Conservation (phyloP, 352 stramenopile species). For the Phytophthora pini region DNA sequence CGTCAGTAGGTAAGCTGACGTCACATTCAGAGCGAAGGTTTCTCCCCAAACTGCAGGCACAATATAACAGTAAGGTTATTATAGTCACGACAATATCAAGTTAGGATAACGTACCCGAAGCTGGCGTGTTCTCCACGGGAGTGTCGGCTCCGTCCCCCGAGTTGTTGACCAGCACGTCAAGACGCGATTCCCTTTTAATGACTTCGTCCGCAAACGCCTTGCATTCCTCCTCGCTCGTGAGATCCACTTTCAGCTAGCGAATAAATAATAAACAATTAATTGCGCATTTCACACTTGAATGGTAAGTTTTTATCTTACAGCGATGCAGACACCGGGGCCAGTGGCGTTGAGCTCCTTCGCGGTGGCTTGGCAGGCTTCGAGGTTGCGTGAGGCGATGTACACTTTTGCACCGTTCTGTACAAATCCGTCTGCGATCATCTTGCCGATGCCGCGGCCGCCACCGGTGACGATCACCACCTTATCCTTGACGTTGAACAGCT, state of each 20-base stretch:
- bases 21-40: slow-evolving; percentile 95
- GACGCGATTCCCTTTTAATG: slow-evolving; percentile 63
- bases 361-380: slow-evolving; percentile 80
- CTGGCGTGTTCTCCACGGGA: slow-evolving; percentile 41
- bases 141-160: slow-evolving; percentile 48
- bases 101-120: slow-evolving; percentile 35
- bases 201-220: slow-evolving; percentile 70
- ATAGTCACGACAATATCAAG: background rate
- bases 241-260: slow-evolving; percentile 35
- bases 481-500: slow-evolving; percentile 70
- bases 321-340: slow-evolving; percentile 66
- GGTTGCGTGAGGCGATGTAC: slow-evolving; percentile 90
- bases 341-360: slow-evolving; percentile 68
- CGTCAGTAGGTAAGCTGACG: slow-evolving; percentile 94
- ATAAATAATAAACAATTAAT: background rate
- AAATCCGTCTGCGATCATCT: slow-evolving; percentile 96
- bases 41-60: slow-evolving; percentile 86
- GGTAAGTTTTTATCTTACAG: slow-evolving; percentile 26
- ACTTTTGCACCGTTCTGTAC: slow-evolving; percentile 92
- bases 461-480: slow-evolving; percentile 93
- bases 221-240: slow-evolving; percentile 38
- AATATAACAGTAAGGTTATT: slow-evolving; percentile 15
- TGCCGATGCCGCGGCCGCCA: slow-evolving; percentile 92
- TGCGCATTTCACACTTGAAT: too few species aligned
- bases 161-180: slow-evolving; percentile 97